Evolutionary conservation across 1,284 basidiomycete species (phyloP).

Genomic region (Sporisorium iseilematis-ciliati): DNA sequence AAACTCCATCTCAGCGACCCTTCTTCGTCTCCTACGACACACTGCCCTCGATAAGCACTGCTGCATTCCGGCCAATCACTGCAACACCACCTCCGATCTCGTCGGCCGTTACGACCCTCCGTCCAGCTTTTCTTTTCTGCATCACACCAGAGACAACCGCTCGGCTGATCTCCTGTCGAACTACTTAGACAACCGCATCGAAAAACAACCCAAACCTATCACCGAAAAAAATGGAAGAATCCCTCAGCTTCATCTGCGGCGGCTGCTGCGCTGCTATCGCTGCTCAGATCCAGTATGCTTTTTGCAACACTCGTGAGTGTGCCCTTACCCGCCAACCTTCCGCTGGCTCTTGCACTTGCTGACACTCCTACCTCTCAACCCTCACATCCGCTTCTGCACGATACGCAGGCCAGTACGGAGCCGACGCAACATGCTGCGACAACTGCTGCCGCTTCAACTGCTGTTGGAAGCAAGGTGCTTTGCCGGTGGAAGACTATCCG

Average conservation of each 20-base stretch:
- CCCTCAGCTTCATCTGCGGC: not conserved
- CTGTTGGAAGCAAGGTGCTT: conserved; percentile 35
- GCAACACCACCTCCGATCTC: too few species aligned
- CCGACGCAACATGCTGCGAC: conserved; percentile 34
- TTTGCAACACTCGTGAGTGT: conserved; percentile 36
- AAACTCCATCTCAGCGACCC: too few species aligned
- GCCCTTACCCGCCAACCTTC: not conserved
- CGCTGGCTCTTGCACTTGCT: not conserved
- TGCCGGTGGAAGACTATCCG: conserved; percentile 53
- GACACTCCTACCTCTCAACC: not conserved
- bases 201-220: too few species aligned
- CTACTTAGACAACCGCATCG: too few species aligned
- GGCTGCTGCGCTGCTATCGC: conserved; percentile 18
- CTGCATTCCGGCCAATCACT: too few species aligned
- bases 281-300: conserved; percentile 19
- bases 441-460: conserved; percentile 51
- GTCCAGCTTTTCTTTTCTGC: too few species aligned
- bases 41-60: too few species aligned
- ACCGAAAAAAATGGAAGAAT: conserved; percentile 11
- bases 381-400: not conserved
- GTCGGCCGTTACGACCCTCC: too few species aligned
- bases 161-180: too few species aligned
- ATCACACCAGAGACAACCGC: too few species aligned
- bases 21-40: too few species aligned
- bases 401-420: conserved; percentile 25